phyloP scores from a whole-genome alignment of 2,329 filamentous ascomycete species.

The Scedosporium boydii region DNA sequence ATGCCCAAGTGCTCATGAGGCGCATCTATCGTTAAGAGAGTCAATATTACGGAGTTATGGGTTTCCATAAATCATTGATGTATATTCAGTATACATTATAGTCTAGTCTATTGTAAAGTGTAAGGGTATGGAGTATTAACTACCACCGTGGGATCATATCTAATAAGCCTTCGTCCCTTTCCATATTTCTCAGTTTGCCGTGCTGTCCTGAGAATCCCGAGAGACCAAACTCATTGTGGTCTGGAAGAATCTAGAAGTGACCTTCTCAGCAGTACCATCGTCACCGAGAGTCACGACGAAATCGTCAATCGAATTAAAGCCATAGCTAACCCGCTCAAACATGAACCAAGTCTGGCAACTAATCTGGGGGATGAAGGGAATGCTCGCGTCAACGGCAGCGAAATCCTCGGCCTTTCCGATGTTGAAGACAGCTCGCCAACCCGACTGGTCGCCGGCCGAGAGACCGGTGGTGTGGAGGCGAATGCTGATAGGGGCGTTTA shows the following conservation, averaged over 20 bases:
- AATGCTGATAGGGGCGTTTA: conserved; percentile 13
- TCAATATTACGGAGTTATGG: background rate
- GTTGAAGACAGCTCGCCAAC: conserved; percentile 25
- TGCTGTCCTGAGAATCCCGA: background rate
- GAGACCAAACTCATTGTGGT: background rate
- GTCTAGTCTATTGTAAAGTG: background rate
- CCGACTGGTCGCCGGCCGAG: conserved; percentile 11
- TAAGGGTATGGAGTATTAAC: too few relatives aligned
- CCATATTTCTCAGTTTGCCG: background rate
- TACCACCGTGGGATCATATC: too few relatives aligned
- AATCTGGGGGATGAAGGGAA: background rate
- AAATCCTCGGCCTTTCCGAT: background rate
- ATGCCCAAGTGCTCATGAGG: too few relatives aligned
- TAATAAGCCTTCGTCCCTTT: background rate
- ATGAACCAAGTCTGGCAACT: background rate
- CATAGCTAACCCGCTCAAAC: conserved; percentile 1
- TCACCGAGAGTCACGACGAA: background rate
- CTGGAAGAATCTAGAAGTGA: background rate
- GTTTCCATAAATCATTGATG: background rate
- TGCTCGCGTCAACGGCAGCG: background rate
- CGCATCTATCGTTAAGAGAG: too few relatives aligned
- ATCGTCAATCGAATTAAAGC: conserved; percentile 2
- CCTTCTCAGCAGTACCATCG: background rate
- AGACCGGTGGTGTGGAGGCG: conserved; percentile 21
- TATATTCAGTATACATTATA: too few relatives aligned